Conservation (phyloP, 192 early-diverging fungal genomes). For the Gamsiella multidivaricata region DNA sequence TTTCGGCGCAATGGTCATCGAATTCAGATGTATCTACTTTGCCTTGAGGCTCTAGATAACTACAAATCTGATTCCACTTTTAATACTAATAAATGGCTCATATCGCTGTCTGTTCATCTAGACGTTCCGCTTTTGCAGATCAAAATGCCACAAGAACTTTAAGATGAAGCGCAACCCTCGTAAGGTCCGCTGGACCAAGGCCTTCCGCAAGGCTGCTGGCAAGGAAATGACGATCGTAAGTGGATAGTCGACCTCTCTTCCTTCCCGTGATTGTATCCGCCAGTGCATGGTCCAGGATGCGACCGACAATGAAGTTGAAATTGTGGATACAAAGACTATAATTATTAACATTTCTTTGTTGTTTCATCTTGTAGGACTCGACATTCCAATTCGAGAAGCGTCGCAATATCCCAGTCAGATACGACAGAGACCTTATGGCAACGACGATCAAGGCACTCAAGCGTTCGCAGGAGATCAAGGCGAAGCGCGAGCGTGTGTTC, state of each 20-base stretch:
- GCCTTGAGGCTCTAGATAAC: no score
- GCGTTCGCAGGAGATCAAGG: conserved; percentile 93
- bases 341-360: background rate
- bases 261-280: conserved; percentile 2
- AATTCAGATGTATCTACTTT: no score
- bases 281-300: no score
- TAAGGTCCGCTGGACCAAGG: conserved; percentile 99
- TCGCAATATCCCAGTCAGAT: conserved; percentile 96
- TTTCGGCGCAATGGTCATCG: no score
- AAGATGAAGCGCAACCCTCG: conserved; percentile 99
- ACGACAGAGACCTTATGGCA: conserved; percentile 96
- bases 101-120: conserved; percentile 44
- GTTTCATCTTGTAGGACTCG: conserved; percentile 71
- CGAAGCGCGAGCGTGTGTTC: conserved; percentile 92
- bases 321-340: no score
- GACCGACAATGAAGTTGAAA: no score
- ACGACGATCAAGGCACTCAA: conserved; percentile 99
- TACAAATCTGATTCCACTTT: no score
- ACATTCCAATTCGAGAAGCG: conserved; percentile 99
- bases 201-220: conserved; percentile 97
- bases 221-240: conserved; percentile 98
- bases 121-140: conserved; percentile 95
- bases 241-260: background rate
- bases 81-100: background rate
- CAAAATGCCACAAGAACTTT: conserved; percentile 99